phyloP scores from a whole-genome alignment of 441 rosid genomes.

The Oxalis stricta region DNA sequence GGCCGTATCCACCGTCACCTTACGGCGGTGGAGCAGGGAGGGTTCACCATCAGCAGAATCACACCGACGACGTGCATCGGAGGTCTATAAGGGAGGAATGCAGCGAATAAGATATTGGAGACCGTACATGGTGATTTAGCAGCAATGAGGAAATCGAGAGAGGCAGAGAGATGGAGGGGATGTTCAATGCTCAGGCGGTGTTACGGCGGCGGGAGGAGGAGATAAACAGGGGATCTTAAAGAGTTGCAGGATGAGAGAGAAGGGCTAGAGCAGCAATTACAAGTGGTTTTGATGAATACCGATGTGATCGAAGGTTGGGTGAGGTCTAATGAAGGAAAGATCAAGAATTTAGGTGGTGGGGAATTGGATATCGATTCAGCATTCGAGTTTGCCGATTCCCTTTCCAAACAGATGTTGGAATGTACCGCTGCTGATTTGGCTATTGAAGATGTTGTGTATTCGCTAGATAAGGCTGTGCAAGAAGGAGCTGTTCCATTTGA shows the following conservation, averaged over 20 bases:
- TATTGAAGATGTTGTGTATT: constrained; percentile 67
- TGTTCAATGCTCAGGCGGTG: constrained; percentile 48
- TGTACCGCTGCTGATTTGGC: constrained; percentile 70
- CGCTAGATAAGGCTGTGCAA: constrained; percentile 74
- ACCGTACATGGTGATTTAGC: constrained; percentile 48
- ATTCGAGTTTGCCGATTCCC: constrained; percentile 42
- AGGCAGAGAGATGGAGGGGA: constrained; percentile 70
- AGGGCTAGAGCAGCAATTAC: constrained; percentile 72
- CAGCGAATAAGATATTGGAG: constrained; percentile 67
- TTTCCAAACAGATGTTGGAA: constrained; percentile 81
- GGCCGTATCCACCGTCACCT: constrained; percentile 59
- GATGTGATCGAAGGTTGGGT: constrained; percentile 66
- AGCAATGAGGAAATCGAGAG: constrained; percentile 59
- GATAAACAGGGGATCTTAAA: constrained; percentile 42
- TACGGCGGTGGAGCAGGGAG: constrained; percentile 23
- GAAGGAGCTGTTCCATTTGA: constrained; percentile 70
- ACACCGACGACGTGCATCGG: constrained; percentile 61
- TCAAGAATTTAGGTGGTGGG: constrained; percentile 11
- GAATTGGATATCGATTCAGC: constrained; percentile 45
- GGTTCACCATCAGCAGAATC: constrained; percentile 14
- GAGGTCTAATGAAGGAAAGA: constrained; percentile 52
- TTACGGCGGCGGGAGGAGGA: constrained; percentile 65
- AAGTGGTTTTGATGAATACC: constrained; percentile 69
- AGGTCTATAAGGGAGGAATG: constrained; percentile 56
- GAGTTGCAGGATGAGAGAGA: constrained; percentile 79